Conservation (phyloP, 495 filamentous ascomycete genomes). For the Neurospora sp. region DNA sequence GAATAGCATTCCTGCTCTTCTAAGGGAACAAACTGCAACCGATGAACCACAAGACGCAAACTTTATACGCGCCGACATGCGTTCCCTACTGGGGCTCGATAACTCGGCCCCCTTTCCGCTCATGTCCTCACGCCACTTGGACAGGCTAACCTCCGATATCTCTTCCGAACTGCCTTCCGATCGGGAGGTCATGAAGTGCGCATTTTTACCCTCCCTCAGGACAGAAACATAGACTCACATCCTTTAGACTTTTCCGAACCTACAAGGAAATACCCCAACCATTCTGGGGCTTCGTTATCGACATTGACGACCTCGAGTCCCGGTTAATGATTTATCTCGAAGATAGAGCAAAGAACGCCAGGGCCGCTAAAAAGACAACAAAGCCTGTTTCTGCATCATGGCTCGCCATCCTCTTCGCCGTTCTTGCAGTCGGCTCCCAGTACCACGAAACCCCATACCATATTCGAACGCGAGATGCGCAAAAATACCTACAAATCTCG, state of each 20-base stretch:
- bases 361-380: conserved; percentile 35
- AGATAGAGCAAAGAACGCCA: conserved; percentile 46
- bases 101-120: conserved; percentile 81
- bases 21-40: conserved; percentile 50
- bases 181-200: conserved; percentile 48
- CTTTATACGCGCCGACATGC: conserved; percentile 51
- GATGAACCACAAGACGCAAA: conserved; percentile 34
- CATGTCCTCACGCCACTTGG: conserved; percentile 61
- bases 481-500: conserved; percentile 45
- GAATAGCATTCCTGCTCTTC: conserved; percentile 53
- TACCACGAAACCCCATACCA: conserved; percentile 59
- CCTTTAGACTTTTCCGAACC: conserved; percentile 51
- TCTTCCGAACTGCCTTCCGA: conserved; percentile 54
- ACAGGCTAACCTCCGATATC: conserved; percentile 61
- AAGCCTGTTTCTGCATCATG: conserved; percentile 52
- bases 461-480: conserved; percentile 40
- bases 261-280: conserved; percentile 72
- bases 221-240: conserved; percentile 1
- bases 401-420: conserved; percentile 69
- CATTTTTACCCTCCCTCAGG: neutral
- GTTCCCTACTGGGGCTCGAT: conserved; percentile 72
- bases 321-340: conserved; percentile 58
- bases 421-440: conserved; percentile 73
- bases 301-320: conserved; percentile 55
- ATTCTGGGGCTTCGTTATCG: conserved; percentile 69